Percentiles rank a stretch among this genome's conserved stretches.
Evolutionary conservation across 2,329 filamentous ascomycete genomes (phyloP).

Genomic region (Colletotrichum aenigma): DNA sequence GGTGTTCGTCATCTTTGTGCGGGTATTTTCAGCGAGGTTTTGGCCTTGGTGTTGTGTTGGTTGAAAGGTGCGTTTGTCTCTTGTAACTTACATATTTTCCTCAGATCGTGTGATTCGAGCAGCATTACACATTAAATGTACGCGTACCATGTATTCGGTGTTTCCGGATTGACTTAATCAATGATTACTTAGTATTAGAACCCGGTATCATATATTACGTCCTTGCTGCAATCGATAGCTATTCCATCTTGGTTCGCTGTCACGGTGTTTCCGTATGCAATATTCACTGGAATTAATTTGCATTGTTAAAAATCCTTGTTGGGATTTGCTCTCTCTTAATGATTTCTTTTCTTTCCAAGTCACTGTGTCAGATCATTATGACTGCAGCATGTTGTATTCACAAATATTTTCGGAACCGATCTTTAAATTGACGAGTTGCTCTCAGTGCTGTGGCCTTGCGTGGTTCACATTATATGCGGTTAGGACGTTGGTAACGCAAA

Average conservation of each 20-base stretch:
- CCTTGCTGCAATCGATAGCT: rapidly evolving
- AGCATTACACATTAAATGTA: not conserved
- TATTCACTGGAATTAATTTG: rapidly evolving
- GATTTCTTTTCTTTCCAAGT: not conserved
- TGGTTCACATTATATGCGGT: not conserved
- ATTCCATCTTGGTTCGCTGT: rapidly evolving
- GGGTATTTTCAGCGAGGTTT: not conserved
- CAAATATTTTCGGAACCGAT: not conserved
- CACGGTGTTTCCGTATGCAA: rapidly evolving
- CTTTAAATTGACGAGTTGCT: not conserved
- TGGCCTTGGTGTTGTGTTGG: not conserved
- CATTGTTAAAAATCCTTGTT: not conserved
- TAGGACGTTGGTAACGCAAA: not conserved
- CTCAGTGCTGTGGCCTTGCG: not conserved
- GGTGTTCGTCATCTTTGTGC: not conserved
- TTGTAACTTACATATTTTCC: not conserved
- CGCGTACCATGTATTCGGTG: not conserved
- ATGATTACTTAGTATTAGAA: not conserved
- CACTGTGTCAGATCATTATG: not conserved
- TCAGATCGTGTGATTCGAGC: not conserved
- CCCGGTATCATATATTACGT: rapidly evolving
- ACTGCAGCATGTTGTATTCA: not conserved
- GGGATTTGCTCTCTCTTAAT: rapidly evolving
- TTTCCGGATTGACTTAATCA: not conserved
- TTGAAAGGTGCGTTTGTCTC: not conserved